Evolutionary conservation across 2,329 filamentous ascomycete species (phyloP).

Genomic region (Ascochyta lentis): DNA sequence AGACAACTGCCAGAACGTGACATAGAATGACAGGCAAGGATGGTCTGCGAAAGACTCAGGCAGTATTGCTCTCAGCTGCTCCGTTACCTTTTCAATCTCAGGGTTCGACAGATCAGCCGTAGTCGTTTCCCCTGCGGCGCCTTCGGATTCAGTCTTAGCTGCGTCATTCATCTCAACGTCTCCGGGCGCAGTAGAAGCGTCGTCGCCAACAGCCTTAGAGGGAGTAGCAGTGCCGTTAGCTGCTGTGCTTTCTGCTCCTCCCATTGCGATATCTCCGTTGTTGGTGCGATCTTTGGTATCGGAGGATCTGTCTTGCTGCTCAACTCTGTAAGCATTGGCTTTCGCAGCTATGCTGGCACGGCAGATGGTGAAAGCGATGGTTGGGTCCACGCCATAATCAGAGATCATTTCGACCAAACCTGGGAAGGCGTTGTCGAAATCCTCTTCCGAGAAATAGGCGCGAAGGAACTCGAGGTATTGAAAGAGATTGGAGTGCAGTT

Average conservation of each 20-base stretch:
- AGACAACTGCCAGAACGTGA: constrained; percentile 90
- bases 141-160: constrained; percentile 4
- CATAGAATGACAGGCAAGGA: constrained; percentile 81
- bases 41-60: constrained; percentile 70
- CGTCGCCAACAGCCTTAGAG: constrained; percentile 8
- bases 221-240: constrained; percentile 9
- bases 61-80: constrained; percentile 67
- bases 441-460: constrained; percentile 74
- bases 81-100: constrained; percentile 75
- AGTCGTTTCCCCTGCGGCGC: neutral
- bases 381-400: constrained; percentile 79
- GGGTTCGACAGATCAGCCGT: constrained; percentile 57
- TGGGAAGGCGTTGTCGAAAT: constrained; percentile 82
- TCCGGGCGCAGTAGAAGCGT: constrained; percentile 15
- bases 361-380: constrained; percentile 84
- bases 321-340: constrained; percentile 46
- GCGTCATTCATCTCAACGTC: constrained; percentile 53
- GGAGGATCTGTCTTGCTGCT: constrained; percentile 31
- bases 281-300: constrained; percentile 21
- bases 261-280: constrained; percentile 61
- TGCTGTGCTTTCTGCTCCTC: constrained; percentile 25
- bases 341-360: constrained; percentile 69
- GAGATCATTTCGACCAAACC: constrained; percentile 74
- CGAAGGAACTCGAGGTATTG: constrained; percentile 91
- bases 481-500: constrained; percentile 81